A percentile compares a stretch with the other conserved stretches of the same genome.
phyloP scores from a whole-genome alignment of 1,284 basidiomycete species.

The Agroathelia rolfsii region DNA sequence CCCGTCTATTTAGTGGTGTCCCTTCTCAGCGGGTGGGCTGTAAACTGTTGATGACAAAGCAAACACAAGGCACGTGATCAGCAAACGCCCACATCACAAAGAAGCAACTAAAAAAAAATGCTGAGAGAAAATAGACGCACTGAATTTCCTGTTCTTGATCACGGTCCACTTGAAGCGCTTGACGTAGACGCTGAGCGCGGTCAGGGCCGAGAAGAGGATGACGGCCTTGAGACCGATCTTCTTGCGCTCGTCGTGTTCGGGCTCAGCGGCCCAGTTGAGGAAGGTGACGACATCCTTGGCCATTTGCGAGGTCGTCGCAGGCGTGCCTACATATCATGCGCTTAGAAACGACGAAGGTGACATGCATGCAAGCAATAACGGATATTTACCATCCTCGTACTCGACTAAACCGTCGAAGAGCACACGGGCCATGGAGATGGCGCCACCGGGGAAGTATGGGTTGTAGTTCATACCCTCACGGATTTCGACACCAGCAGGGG shows the following conservation, averaged over 20 bases:
- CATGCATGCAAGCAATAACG: conserved; percentile 3
- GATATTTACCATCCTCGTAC: conserved; percentile 73
- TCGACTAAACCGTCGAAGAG: conserved; percentile 94
- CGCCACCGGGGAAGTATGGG: conserved; percentile 94
- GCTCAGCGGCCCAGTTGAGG: conserved; percentile 92
- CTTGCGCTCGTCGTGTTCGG: conserved; percentile 97
- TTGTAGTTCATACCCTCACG: conserved; percentile 99
- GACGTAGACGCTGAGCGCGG: conserved; percentile 76
- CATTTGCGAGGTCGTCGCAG: conserved; percentile 98
- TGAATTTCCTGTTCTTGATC: conserved; percentile 88
- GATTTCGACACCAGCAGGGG: conserved; percentile 93
- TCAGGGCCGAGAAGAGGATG: conserved; percentile 80
- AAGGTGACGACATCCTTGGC: conserved; percentile 98
- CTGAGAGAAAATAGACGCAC: conserved; percentile 41
- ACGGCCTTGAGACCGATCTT: conserved; percentile 91
- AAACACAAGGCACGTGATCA: conserved; percentile 11
- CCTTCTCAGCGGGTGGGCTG: conserved; percentile 39
- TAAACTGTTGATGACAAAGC: too few species aligned
- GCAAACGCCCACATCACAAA: conserved; percentile 4
- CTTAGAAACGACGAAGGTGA: conserved; percentile 6
- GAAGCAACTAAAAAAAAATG: conserved; percentile 3
- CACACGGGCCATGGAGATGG: conserved; percentile 97
- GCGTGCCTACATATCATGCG: conserved; percentile 57
- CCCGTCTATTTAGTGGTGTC: conserved; percentile 19
- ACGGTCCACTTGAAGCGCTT: conserved; percentile 93